These are phyloP conservation scores for Colletotrichum cereale DNA, from an alignment of 2,329 filamentous ascomycete genomes.

Conservation along the genomic window DNA sequence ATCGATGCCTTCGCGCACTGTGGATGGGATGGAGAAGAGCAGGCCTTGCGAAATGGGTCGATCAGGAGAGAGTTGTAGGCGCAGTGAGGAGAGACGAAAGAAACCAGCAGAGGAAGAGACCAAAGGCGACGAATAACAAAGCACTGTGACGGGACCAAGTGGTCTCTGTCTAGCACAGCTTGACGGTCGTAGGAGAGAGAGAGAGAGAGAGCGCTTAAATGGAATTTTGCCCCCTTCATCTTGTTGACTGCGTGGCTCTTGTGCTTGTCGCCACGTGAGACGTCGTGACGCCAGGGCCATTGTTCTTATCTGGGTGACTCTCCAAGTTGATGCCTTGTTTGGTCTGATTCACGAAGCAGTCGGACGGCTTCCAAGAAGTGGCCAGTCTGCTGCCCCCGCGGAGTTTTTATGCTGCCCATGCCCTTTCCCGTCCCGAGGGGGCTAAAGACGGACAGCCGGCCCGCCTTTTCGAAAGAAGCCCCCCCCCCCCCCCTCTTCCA, in stretches of 20 bases:
- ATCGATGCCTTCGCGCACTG: conserved; percentile 5
- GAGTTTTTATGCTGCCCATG: no score
- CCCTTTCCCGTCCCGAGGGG: no score
- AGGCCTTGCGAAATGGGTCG: conserved; percentile 25
- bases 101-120: conserved; percentile 27
- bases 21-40: conserved; percentile 15
- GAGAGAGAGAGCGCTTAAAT: conserved; percentile 32
- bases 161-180: conserved; percentile 24
- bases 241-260: neutral
- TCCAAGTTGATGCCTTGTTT: no score
- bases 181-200: conserved; percentile 27
- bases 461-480: no score
- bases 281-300: neutral
- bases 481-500: no score
- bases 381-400: neutral
- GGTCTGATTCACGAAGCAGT: neutral
- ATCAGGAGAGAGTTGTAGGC: conserved; percentile 40
- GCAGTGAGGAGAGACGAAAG: conserved; percentile 21
- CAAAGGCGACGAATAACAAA: conserved; percentile 21
- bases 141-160: conserved; percentile 31
- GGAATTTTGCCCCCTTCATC: conserved; percentile 38
- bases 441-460: no score
- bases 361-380: no score
- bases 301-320: neutral
- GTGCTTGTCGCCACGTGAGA: neutral